These are phyloP conservation scores for Alternaria sp. DNA, from an alignment of 2,329 filamentous ascomycete species.

Conservation along the genomic window DNA sequence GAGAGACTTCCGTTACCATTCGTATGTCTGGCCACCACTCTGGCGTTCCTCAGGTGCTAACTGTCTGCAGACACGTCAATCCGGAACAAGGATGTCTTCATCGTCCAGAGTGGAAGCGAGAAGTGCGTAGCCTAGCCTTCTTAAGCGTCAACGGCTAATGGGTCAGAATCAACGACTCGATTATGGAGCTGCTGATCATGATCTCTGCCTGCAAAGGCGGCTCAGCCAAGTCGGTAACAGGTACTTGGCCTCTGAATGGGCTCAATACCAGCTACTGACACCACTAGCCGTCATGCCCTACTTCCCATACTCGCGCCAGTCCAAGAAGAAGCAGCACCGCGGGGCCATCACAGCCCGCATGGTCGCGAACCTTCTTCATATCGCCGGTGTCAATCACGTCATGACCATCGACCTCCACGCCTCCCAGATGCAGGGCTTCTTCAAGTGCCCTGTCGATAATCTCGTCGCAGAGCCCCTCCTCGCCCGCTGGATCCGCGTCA, in stretches of 20 bases:
- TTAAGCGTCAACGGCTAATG: constrained; percentile 32
- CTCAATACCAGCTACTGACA: constrained; percentile 23
- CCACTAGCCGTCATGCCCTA: constrained; percentile 82
- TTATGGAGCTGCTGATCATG: constrained; percentile 99
- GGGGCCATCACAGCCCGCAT: constrained; percentile 97
- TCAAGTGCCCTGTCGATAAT: constrained; percentile 97
- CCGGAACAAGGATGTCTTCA: constrained; percentile 98
- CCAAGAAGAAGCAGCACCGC: constrained; percentile 97
- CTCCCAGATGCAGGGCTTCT: constrained; percentile 98
- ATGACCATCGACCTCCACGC: constrained; percentile 95
- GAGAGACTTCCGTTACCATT: constrained; percentile 75
- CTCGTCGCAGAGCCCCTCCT: constrained; percentile 95
- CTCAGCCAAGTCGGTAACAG: constrained; percentile 95
- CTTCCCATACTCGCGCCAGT: constrained; percentile 99
- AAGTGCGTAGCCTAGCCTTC: constrained; percentile 59
- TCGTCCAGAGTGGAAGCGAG: constrained; percentile 94
- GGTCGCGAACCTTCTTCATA: constrained; percentile 91
- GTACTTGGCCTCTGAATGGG: constrained; percentile 61
- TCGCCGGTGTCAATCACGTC: constrained; percentile 96
- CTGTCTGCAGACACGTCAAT: constrained; percentile 68
- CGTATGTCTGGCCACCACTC: constrained; percentile 51
- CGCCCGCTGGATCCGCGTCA: constrained; percentile 91
- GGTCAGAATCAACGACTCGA: constrained; percentile 87
- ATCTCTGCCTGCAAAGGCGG: constrained; percentile 98
- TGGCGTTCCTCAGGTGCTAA: constrained; percentile 25